Conservation (phyloP, 2,329 filamentous ascomycete species). For the Epichloe elymi region DNA sequence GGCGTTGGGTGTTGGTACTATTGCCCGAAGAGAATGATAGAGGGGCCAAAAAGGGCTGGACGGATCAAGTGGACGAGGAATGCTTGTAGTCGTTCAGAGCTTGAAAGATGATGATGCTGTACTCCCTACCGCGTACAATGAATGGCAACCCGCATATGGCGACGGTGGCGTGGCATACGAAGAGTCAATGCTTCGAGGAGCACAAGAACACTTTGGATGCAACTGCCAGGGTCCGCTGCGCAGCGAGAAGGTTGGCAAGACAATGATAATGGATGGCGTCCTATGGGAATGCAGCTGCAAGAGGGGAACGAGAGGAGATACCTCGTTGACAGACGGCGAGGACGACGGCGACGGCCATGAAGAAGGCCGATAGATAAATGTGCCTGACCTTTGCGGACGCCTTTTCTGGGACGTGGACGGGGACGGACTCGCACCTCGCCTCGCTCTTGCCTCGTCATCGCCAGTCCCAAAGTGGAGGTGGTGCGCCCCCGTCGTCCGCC, state of each 20-base stretch:
- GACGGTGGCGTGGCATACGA: neutral
- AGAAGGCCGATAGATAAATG: neutral
- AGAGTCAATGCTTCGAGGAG: too few relatives aligned
- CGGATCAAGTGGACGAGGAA: neutral
- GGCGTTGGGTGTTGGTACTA: neutral
- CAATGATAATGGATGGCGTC: too few relatives aligned
- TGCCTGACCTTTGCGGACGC: neutral
- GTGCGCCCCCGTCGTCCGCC: constrained; percentile 1
- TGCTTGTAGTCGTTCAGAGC: neutral
- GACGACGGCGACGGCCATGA: neutral
- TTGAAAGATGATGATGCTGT: neutral
- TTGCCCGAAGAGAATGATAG: neutral
- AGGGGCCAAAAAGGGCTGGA: neutral
- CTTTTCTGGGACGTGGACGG: neutral
- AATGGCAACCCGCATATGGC: neutral
- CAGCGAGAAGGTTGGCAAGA: neutral
- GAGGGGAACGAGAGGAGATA: neutral
- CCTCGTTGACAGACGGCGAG: neutral
- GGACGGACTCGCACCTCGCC: neutral
- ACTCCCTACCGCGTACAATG: neutral
- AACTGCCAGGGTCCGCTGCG: neutral
- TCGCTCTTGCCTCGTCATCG: neutral
- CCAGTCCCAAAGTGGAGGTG: constrained; percentile 1
- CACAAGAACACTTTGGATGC: too few relatives aligned
- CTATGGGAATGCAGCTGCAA: neutral